A percentile compares a stretch with the other conserved stretches of the same genome.
These are phyloP conservation scores for Clavariopsis aquatica DNA, from an alignment of 495 filamentous ascomycete species.

Conservation along the genomic window DNA sequence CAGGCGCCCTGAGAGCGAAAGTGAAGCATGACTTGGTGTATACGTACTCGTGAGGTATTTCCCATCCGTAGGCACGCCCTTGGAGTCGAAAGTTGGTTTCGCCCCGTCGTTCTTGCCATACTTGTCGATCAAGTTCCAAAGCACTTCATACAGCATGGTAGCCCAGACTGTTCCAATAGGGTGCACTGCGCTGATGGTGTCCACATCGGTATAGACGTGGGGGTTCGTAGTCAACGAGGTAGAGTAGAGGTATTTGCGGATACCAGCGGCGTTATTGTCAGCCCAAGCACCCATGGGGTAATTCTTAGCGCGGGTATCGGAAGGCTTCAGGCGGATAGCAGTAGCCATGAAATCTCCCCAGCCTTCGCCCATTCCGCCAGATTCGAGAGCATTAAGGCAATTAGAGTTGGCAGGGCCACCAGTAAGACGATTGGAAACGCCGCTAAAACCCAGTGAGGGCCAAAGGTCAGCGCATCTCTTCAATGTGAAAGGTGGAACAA, in stretches of 20 bases:
- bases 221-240: slow-evolving; percentile 51
- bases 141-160: slow-evolving; percentile 56
- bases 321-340: slow-evolving; percentile 52
- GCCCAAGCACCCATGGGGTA: slow-evolving; percentile 54
- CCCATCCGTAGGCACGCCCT: slow-evolving; percentile 53
- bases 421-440: slow-evolving; percentile 55
- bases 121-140: slow-evolving; percentile 58
- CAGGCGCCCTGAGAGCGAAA: too few relatives aligned
- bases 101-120: slow-evolving; percentile 50
- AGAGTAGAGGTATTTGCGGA: slow-evolving; percentile 55
- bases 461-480: too few relatives aligned
- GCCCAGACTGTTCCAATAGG: slow-evolving; percentile 55
- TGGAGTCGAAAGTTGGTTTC: slow-evolving; percentile 50
- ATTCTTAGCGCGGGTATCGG: slow-evolving; percentile 50
- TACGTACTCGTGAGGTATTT: slow-evolving; percentile 52
- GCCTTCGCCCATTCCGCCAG: slow-evolving; percentile 58
- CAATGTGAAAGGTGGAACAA: too few relatives aligned
- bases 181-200: slow-evolving; percentile 44
- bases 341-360: slow-evolving; percentile 58
- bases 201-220: slow-evolving; percentile 49
- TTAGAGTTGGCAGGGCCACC: slow-evolving; percentile 54
- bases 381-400: slow-evolving; percentile 51
- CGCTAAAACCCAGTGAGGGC: too few relatives aligned
- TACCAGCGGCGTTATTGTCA: slow-evolving; percentile 45
- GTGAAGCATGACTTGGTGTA: too few relatives aligned